Conservation (phyloP, 139 green algal species). For the Auxenochlorella protothecoides region DNA sequence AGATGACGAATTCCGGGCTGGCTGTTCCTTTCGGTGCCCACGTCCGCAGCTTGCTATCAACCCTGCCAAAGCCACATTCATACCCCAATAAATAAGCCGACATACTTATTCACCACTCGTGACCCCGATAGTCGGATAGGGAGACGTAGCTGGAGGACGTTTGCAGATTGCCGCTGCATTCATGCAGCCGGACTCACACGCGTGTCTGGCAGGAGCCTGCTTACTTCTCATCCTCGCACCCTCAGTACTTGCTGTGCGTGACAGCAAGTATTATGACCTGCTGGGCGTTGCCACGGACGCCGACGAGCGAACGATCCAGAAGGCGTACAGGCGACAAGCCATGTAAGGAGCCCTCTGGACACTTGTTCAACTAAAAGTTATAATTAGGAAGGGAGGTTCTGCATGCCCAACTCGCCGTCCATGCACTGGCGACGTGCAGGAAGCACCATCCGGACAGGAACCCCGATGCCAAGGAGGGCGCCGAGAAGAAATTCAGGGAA, state of each 20-base stretch:
- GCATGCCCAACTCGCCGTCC: too few species aligned
- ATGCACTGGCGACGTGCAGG: neutral
- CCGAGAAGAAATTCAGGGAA: conserved; percentile 60
- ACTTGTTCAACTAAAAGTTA: too few species aligned
- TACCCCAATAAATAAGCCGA: too few species aligned
- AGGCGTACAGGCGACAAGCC: conserved; percentile 62
- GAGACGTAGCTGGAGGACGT: neutral
- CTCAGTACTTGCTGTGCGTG: conserved; percentile 26
- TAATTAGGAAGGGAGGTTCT: too few species aligned
- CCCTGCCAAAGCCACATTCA: too few species aligned
- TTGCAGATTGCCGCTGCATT: neutral
- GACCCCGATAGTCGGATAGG: too few species aligned
- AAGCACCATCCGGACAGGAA: conserved; percentile 76
- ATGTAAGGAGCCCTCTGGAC: conserved; percentile 29
- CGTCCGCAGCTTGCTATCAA: too few species aligned
- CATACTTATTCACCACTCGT: too few species aligned
- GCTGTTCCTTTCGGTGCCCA: too few species aligned
- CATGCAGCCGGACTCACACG: neutral
- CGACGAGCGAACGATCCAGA: conserved; percentile 71
- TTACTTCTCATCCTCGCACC: neutral
- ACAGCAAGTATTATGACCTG: conserved; percentile 63
- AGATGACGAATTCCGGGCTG: too few species aligned
- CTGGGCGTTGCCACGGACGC: conserved; percentile 55
- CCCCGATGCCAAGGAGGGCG: conserved; percentile 58
- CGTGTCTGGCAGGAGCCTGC: neutral